Base-by-base conservation (phyloP, 176 grass and related monocot species). In the Rhipidocladum racemiflorum region DNA sequence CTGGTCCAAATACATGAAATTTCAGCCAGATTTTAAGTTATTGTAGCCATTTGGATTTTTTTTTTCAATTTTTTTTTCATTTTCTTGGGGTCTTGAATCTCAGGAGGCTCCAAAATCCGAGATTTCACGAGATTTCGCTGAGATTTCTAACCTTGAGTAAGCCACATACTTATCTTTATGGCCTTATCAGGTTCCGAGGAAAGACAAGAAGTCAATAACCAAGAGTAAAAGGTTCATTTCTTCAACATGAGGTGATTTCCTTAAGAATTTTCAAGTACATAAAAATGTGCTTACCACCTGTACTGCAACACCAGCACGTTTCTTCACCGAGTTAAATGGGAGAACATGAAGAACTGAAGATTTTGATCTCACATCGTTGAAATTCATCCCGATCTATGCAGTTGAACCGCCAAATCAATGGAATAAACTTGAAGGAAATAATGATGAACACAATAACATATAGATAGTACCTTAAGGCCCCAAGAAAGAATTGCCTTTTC, bases 271-370 rank as follows among this genome's bases (percentile, higher is more conserved):
- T 34, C 13, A 78, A 76, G 24, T 34, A 61, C 21, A 85, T 57
- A 5, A 74, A 42, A 87, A 65, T 74, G 61, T 54, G 36, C 78
- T 77, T 94, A 93, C 91, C 81, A 81, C 53, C 29, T 82, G 84
- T 32, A 92, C 71, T 76, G 87, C 87, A 61, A 92, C 91, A 70
- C 91, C 87, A 72, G 87, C 87, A 48, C 81, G 60, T 68, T 92
- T 92, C 65, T 92, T 92, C 91, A 87, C 87, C 4, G 91, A 92
- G 84, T 89, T 92, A 77, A 92, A 92, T 71, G 91, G 91, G 65
- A 78, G 57, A 12, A 87, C 91, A 38, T 74, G 81, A 48, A 92
- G 80, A 82, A 92, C 61, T 32, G 81, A 89, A 77, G 87, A 88
- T 78, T 72, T 86, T 69, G 74, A 80, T 64, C 90, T 87, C 56